Conservation (phyloP, 176 grass and related monocot species). For the Puccinellia tenuiflora region DNA sequence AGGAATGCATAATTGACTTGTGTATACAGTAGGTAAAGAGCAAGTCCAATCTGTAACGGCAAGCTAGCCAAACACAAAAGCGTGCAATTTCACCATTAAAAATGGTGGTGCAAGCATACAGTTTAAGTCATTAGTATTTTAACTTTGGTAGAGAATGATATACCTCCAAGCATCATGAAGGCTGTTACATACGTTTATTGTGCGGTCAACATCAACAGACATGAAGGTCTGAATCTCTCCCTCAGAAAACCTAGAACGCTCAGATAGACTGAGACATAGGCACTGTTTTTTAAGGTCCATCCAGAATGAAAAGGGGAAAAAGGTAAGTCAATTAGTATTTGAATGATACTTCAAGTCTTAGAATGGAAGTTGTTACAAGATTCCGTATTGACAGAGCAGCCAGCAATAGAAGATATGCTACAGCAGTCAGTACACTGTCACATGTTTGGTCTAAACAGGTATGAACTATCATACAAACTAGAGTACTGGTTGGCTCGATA, state of each 20-base stretch:
- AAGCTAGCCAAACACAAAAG: conserved; percentile 43
- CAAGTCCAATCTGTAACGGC: conserved; percentile 91
- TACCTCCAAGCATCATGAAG: conserved; percentile 98
- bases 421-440: not conserved
- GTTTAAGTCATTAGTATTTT: not conserved
- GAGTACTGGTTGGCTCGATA: not conserved
- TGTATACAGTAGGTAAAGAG: conserved; percentile 85
- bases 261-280: conserved; percentile 69
- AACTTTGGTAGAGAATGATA: not conserved
- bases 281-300: conserved; percentile 48
- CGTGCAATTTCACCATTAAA: conserved; percentile 3
- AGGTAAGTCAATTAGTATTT: conserved; percentile 6
- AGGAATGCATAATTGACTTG: conserved; percentile 97
- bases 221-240: conserved; percentile 96
- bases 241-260: conserved; percentile 91
- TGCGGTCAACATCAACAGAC: conserved; percentile 92
- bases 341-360: not conserved
- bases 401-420: conserved; percentile 6
- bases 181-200: conserved; percentile 82
- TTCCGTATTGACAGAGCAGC: not conserved
- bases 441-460: not conserved
- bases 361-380: not conserved
- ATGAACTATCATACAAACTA: not conserved
- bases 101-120: not conserved
- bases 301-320: conserved; percentile 17